Evolutionary conservation across 768 basidiomycete genomes (phyloP).

Genomic region (Sistotremastrum niveocremeum): DNA sequence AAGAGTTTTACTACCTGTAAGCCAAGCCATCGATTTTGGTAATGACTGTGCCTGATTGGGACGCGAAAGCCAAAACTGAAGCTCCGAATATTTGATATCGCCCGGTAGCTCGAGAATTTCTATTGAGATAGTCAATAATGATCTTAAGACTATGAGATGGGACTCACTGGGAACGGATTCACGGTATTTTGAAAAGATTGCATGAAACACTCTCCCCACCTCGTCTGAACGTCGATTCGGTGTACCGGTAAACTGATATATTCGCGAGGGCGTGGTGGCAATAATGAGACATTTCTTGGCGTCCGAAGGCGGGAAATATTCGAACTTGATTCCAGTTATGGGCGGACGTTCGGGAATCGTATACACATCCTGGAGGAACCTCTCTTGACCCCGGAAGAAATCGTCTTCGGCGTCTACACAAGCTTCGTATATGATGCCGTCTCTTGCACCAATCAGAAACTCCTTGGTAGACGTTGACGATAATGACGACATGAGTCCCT

Average conservation of each 20-base stretch:
- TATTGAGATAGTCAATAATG: slow-evolving; percentile 18
- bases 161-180: slow-evolving; percentile 70
- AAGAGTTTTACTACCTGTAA: slow-evolving; percentile 50
- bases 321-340: slow-evolving; percentile 75
- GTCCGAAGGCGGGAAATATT: slow-evolving; percentile 54
- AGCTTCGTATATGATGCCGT: slow-evolving; percentile 79
- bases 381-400: slow-evolving; percentile 81
- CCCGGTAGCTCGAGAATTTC: slow-evolving; percentile 90
- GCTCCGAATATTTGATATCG: slow-evolving; percentile 55
- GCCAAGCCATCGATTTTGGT: slow-evolving; percentile 76
- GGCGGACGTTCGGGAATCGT: slow-evolving; percentile 69
- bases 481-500: slow-evolving; percentile 46
- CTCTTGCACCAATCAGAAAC: slow-evolving; percentile 75
- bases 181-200: slow-evolving; percentile 58
- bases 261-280: slow-evolving; percentile 72
- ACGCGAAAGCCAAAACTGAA: slow-evolving; percentile 67
- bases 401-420: slow-evolving; percentile 84
- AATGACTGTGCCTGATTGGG: slow-evolving; percentile 55
- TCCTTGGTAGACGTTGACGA: slow-evolving; percentile 68
- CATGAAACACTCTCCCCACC: slow-evolving; percentile 57
- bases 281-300: slow-evolving; percentile 57
- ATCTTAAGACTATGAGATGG: slow-evolving; percentile 4
- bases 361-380: slow-evolving; percentile 62
- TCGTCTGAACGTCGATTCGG: slow-evolving; percentile 63
- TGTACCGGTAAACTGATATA: slow-evolving; percentile 78